A percentile compares a stretch with the other conserved stretches of the same genome.
These are phyloP conservation scores for Biscogniauxia sp. DNA, from an alignment of 2,329 filamentous ascomycete genomes.

Conservation along the genomic window DNA sequence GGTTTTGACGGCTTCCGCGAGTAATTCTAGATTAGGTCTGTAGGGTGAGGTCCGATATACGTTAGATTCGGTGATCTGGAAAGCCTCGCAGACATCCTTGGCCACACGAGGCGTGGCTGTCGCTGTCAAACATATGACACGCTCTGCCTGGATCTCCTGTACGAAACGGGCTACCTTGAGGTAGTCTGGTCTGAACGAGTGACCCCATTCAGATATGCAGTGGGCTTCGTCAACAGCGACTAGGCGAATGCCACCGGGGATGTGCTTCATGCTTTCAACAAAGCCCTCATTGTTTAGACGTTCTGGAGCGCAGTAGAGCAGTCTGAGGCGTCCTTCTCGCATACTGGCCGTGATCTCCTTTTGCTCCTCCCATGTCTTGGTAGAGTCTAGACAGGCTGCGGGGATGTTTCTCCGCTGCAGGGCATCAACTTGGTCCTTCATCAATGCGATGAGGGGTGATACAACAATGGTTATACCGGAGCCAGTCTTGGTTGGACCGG, in stretches of 20 bases:
- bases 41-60: slow-evolving; percentile 60
- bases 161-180: slow-evolving; percentile 51
- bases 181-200: slow-evolving; percentile 29
- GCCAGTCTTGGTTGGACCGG: slow-evolving; percentile 18
- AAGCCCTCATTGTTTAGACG: slow-evolving; percentile 61
- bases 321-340: slow-evolving; percentile 45
- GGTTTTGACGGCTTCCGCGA: slow-evolving; percentile 43
- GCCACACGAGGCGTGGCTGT: slow-evolving; percentile 58
- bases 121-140: slow-evolving; percentile 59
- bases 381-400: slow-evolving; percentile 56
- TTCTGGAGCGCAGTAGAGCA: slow-evolving; percentile 60
- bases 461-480: slow-evolving; percentile 55
- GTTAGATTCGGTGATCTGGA: slow-evolving; percentile 46
- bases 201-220: slow-evolving; percentile 52
- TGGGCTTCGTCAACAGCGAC: slow-evolving; percentile 59
- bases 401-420: slow-evolving; percentile 47
- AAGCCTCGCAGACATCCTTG: slow-evolving; percentile 52
- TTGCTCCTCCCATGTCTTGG: slow-evolving; percentile 48
- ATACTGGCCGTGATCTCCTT: slow-evolving; percentile 37
- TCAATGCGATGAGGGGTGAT: slow-evolving; percentile 55
- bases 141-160: slow-evolving; percentile 53
- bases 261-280: slow-evolving; percentile 51
- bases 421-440: slow-evolving; percentile 61
- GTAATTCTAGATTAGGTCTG: slow-evolving; percentile 54
- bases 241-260: slow-evolving; percentile 54